A percentile compares a stretch with the other conserved stretches of the same genome.
Evolutionary conservation across 2,329 filamentous ascomycete genomes (phyloP).

Genomic region (Aspergillus glaucus): DNA sequence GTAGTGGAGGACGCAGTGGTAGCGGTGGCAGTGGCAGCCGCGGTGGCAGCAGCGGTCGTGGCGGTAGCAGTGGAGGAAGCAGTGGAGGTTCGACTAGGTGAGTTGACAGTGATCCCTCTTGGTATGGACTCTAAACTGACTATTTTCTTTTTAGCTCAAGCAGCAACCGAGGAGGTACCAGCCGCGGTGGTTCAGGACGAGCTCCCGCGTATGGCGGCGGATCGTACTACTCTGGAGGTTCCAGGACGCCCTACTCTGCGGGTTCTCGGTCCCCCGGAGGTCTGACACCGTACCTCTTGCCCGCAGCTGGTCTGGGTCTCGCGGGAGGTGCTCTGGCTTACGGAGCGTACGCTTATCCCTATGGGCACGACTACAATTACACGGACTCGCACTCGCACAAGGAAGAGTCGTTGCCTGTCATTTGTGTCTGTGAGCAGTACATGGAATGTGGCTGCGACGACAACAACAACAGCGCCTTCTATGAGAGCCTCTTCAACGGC

Average conservation of each 20-base stretch:
- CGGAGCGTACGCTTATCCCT: conserved; percentile 51
- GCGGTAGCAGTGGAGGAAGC: conserved; percentile 12
- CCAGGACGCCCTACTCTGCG: conserved; percentile 45
- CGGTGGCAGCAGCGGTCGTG: conserved; percentile 17
- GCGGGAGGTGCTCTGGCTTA: conserved; percentile 52
- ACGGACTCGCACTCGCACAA: conserved; percentile 39
- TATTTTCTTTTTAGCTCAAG: conserved; percentile 8
- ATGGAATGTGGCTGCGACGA: conserved; percentile 54
- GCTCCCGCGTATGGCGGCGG: conserved; percentile 45
- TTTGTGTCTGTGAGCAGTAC: conserved; percentile 52
- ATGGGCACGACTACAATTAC: conserved; percentile 45
- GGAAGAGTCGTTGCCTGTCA: conserved; percentile 48
- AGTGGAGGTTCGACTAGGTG: conserved; percentile 17
- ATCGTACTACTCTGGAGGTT: conserved; percentile 51
- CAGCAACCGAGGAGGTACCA: conserved; percentile 27
- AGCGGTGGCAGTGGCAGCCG: conserved; percentile 12
- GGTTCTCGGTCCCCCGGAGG: conserved; percentile 43
- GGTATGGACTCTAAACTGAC: neutral
- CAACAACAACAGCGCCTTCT: conserved; percentile 38
- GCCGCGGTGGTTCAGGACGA: conserved; percentile 34
- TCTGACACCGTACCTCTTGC: conserved; percentile 45
- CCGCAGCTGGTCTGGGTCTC: conserved; percentile 39
- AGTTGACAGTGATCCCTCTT: conserved; percentile 3
- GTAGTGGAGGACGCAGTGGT: conserved; percentile 22
- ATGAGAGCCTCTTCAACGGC: conserved; percentile 38